Evolutionary conservation across 2,329 filamentous ascomycete species (phyloP).

Genomic region (Colletotrichum sp.): DNA sequence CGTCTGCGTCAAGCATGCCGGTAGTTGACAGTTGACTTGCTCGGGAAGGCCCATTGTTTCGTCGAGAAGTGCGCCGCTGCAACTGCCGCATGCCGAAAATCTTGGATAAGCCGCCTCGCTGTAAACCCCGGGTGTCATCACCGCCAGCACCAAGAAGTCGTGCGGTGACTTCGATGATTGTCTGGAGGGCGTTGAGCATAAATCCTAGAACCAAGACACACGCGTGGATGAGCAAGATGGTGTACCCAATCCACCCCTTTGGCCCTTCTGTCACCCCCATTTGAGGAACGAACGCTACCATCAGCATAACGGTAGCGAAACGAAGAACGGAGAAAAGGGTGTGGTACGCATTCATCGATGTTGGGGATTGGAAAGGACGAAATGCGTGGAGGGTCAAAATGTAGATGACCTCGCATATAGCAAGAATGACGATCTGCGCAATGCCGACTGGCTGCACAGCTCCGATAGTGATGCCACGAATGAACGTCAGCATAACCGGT

Average conservation of each 20-base stretch:
- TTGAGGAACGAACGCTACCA: constrained; percentile 84
- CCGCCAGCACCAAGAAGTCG: constrained; percentile 83
- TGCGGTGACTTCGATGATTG: constrained; percentile 85
- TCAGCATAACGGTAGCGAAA: constrained; percentile 76
- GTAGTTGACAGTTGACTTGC: constrained; percentile 84
- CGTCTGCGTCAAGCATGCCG: constrained; percentile 77
- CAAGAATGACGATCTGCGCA: constrained; percentile 88
- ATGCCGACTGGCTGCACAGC: constrained; percentile 93
- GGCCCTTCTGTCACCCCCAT: constrained; percentile 78
- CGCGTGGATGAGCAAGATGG: constrained; percentile 85
- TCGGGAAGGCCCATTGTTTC: constrained; percentile 65
- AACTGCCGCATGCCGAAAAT: constrained; percentile 92
- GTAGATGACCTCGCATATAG: constrained; percentile 92
- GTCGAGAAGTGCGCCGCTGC: constrained; percentile 71
- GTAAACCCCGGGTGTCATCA: constrained; percentile 71
- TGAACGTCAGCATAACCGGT: constrained; percentile 81
- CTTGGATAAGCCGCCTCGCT: constrained; percentile 83
- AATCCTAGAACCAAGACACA: constrained; percentile 89
- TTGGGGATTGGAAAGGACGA: constrained; percentile 86
- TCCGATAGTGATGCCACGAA: constrained; percentile 89
- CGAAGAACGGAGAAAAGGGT: constrained; percentile 81
- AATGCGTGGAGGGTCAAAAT: constrained; percentile 89
- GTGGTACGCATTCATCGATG: constrained; percentile 97
- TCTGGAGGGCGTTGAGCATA: constrained; percentile 90
- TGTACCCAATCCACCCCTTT: constrained; percentile 95